Conservation (phyloP, 2,329 filamentous ascomycete genomes). For the Hirsutella minnesotensis region DNA sequence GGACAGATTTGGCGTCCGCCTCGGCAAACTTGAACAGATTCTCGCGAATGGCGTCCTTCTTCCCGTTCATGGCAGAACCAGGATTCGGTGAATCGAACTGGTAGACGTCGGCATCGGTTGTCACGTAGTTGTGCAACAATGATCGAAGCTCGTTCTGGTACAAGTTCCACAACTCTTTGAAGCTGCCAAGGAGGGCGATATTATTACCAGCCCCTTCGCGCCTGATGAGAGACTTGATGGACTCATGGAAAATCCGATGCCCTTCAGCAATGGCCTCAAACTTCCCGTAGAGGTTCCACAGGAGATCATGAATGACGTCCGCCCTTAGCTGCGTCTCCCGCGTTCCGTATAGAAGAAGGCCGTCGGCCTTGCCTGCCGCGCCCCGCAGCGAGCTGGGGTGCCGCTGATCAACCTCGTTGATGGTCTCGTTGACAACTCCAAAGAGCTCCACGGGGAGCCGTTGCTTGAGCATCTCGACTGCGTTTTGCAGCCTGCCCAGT, state of each 20-base stretch:
- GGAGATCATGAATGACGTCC: conserved; percentile 78
- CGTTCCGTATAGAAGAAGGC: conserved; percentile 50
- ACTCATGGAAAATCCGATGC: conserved; percentile 86
- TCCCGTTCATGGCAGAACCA: conserved; percentile 32
- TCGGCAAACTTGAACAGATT: conserved; percentile 80
- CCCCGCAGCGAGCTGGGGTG: conserved; percentile 72
- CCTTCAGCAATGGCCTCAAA: conserved; percentile 96
- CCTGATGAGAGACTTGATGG: conserved; percentile 73
- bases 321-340: conserved; percentile 66
- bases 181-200: conserved; percentile 65
- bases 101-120: conserved; percentile 72
- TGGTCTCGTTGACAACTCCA: conserved; percentile 85
- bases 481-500: conserved; percentile 72
- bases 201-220: conserved; percentile 61
- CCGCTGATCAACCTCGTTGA: conserved; percentile 83
- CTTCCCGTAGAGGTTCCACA: conserved; percentile 89
- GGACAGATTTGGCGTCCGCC: conserved; percentile 65
- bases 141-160: conserved; percentile 97
- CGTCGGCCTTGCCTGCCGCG: conserved; percentile 38
- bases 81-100: conserved; percentile 45
- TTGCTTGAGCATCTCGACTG: conserved; percentile 84
- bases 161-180: conserved; percentile 94
- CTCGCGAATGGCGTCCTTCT: conserved; percentile 38
- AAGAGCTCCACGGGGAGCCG: conserved; percentile 89
- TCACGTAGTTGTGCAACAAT: conserved; percentile 88